phyloP scores from a whole-genome alignment of 257 asterid species.

The Jasminum sambac region DNA sequence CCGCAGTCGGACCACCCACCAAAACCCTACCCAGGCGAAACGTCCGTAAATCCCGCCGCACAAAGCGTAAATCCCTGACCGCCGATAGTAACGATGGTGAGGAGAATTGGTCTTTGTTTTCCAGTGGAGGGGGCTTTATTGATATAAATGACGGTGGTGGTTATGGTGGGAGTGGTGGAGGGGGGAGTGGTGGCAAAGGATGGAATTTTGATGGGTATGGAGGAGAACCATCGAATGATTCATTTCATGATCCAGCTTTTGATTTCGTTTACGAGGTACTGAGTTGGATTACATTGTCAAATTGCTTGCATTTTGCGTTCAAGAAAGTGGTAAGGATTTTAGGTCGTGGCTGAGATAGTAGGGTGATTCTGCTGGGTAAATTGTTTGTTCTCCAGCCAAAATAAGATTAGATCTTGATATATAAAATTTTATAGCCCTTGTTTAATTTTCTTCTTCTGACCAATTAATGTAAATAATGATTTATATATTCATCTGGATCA shows the following conservation, averaged over 20 bases:
- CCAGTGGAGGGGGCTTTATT: constrained; percentile 41
- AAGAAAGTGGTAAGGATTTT: constrained; percentile 67
- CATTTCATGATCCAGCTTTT: constrained; percentile 80
- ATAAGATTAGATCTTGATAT: background rate
- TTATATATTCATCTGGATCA: constrained; percentile 23
- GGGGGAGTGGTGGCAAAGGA: constrained; percentile 48
- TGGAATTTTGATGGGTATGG: constrained; percentile 76
- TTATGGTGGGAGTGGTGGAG: constrained; percentile 47
- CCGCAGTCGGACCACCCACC: constrained; percentile 57
- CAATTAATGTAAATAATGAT: constrained; percentile 35
- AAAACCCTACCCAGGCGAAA: constrained; percentile 51
- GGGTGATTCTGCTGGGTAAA: constrained; percentile 51
- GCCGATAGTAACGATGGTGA: constrained; percentile 40
- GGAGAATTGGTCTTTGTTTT: constrained; percentile 33
- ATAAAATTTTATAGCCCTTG: background rate
- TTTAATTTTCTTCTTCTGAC: constrained; percentile 13
- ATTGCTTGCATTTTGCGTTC: constrained; percentile 78
- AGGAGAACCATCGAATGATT: constrained; percentile 50
- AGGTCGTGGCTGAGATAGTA: constrained; percentile 48
- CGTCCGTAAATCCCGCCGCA: constrained; percentile 50
- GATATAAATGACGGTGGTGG: constrained; percentile 36
- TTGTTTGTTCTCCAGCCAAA: constrained; percentile 44
- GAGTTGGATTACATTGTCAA: constrained; percentile 76
- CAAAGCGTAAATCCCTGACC: constrained; percentile 38
- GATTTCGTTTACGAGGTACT: constrained; percentile 84